Evolutionary conservation across 139 green algal genomes (phyloP).

Genomic region (Zygnema circumcarinatum): DNA sequence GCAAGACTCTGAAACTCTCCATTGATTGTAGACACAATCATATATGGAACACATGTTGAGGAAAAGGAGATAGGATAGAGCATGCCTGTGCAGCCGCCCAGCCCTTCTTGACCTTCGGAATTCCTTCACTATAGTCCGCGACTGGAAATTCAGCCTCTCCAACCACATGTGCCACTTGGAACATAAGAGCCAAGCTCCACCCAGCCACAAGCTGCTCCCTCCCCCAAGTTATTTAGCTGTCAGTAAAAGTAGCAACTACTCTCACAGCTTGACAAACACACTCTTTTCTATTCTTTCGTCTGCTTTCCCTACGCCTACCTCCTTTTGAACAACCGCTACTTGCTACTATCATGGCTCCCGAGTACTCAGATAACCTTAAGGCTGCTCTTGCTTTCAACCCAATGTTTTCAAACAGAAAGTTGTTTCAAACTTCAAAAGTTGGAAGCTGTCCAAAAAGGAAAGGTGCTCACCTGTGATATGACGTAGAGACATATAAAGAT

Average conservation of each 20-base stretch:
- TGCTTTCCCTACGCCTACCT: background rate
- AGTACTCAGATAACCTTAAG: too few relatives aligned
- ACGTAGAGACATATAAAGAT: constrained; percentile 33
- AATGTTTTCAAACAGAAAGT: too few relatives aligned
- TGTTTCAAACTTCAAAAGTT: background rate
- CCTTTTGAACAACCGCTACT: constrained; percentile 17
- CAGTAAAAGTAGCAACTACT: constrained; percentile 50
- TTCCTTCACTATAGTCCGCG: constrained; percentile 31
- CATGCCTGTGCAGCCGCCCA: constrained; percentile 70
- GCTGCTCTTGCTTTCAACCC: too few relatives aligned
- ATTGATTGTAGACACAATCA: too few relatives aligned
- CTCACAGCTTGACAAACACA: too few relatives aligned
- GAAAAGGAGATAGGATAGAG: background rate
- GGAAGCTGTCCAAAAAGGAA: background rate
- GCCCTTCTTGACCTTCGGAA: background rate
- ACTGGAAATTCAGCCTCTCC: constrained; percentile 59
- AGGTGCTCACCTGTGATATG: constrained; percentile 21
- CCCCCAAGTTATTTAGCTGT: too few relatives aligned
- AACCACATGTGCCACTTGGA: constrained; percentile 77
- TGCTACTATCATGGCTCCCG: too few relatives aligned
- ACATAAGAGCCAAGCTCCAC: constrained; percentile 78
- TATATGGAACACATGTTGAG: constrained; percentile 7
- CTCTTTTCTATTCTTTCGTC: background rate
- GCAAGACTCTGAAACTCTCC: too few relatives aligned
- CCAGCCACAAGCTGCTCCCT: constrained; percentile 50